These are phyloP conservation scores for Acephala macrosclerotiorum DNA, from an alignment of 2,329 filamentous ascomycete species.

Conservation along the genomic window DNA sequence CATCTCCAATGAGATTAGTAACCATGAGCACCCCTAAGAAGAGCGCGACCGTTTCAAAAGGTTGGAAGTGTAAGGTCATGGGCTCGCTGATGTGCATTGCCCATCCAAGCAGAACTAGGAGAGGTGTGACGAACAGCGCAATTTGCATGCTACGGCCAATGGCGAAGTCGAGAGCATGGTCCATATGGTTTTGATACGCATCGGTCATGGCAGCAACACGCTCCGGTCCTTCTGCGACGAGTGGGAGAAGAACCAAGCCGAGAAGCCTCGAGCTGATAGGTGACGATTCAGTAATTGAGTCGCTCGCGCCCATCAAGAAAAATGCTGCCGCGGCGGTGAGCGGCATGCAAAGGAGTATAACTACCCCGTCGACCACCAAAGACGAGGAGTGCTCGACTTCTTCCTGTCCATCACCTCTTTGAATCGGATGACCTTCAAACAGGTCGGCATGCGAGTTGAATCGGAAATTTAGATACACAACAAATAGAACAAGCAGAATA, in stretches of 20 bases:
- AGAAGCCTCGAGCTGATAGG: slow-evolving; percentile 82
- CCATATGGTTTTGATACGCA: slow-evolving; percentile 77
- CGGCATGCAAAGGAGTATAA: no score
- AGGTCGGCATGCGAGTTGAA: slow-evolving; percentile 76
- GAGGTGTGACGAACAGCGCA: slow-evolving; percentile 75
- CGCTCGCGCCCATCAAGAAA: slow-evolving; percentile 78
- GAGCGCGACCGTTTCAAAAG: slow-evolving; percentile 79
- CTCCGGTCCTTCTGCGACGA: slow-evolving; percentile 80
- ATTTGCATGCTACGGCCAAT: slow-evolving; percentile 85
- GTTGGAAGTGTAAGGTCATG: slow-evolving; percentile 82
- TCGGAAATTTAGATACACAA: slow-evolving; percentile 80
- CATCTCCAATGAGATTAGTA: slow-evolving; percentile 79
- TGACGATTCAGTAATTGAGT: slow-evolving; percentile 70
- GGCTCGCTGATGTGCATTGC: slow-evolving; percentile 59
- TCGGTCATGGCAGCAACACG: slow-evolving; percentile 82
- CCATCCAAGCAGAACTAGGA: slow-evolving; percentile 74
- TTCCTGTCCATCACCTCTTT: no score
- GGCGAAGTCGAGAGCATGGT: slow-evolving; percentile 77
- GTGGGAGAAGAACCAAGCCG: slow-evolving; percentile 78
- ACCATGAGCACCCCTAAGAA: slow-evolving; percentile 78
- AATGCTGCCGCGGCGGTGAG: slow-evolving; percentile 56
- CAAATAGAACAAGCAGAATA: slow-evolving; percentile 76
- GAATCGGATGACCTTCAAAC: slow-evolving; percentile 64
- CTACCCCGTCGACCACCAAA: no score
- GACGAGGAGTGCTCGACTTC: no score